These are phyloP conservation scores for Echinosophora koreensis DNA, from an alignment of 306 rosid species.

Conservation along the genomic window DNA sequence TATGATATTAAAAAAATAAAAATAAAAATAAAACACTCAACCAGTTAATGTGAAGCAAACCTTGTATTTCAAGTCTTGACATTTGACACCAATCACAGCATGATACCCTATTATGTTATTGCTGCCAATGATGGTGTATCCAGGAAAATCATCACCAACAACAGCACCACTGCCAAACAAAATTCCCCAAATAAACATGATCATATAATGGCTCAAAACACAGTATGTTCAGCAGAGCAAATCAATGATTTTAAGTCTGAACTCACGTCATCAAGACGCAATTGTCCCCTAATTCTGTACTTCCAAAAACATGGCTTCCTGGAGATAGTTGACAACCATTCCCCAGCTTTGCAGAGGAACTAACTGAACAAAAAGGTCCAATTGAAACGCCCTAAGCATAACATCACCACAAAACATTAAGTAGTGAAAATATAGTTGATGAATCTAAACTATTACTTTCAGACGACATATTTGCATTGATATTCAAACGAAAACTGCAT, in stretches of 20 bases:
- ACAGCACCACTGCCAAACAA: constrained; percentile 90
- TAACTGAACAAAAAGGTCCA: constrained; percentile 94
- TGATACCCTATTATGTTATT: constrained; percentile 87
- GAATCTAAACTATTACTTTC: constrained; percentile 7
- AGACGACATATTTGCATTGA: neutral
- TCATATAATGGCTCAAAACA: constrained; percentile 6
- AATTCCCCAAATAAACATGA: constrained; percentile 39
- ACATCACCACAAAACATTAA: constrained; percentile 23
- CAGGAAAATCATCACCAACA: constrained; percentile 92
- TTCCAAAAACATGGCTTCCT: constrained; percentile 89
- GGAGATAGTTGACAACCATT: constrained; percentile 77
- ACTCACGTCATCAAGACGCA: constrained; percentile 91
- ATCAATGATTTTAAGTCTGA: constrained; percentile 40
- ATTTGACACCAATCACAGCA: constrained; percentile 85
- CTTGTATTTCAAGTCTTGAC: constrained; percentile 93
- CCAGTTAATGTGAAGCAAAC: constrained; percentile 49
- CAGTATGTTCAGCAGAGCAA: neutral
- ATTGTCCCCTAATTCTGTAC: constrained; percentile 75
- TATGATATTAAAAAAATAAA: constrained; percentile 10
- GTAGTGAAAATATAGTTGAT: constrained; percentile 12
- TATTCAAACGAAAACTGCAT: constrained; percentile 17
- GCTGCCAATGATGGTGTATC: constrained; percentile 74
- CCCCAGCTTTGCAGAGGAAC: constrained; percentile 77
- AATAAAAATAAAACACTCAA: constrained; percentile 6
- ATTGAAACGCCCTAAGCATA: constrained; percentile 77